Percentiles rank a stretch among this genome's conserved stretches.
Conservation (phyloP, 2,329 filamentous ascomycete species). For the Alternaria viburni region DNA sequence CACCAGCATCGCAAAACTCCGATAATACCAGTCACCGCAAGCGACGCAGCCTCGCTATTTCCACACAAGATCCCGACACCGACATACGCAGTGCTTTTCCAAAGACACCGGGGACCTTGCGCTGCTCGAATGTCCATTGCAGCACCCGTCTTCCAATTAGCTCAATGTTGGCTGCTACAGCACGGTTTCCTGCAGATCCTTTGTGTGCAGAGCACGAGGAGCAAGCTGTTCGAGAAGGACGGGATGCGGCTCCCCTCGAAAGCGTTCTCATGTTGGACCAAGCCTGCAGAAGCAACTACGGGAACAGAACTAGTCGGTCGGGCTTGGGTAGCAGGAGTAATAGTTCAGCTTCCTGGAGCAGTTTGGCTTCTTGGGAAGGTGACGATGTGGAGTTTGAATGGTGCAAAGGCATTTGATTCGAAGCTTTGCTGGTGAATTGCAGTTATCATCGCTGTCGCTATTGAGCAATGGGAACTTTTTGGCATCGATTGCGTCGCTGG, state of each 20-base stretch:
- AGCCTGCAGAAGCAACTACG: not conserved
- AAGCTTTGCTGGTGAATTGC: constrained; percentile 3
- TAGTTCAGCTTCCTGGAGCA: not conserved
- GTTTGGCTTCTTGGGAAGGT: not conserved
- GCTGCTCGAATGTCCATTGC: constrained; percentile 3
- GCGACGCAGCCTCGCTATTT: not conserved
- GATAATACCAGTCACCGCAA: not conserved
- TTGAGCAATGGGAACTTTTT: not conserved
- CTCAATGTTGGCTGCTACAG: not conserved
- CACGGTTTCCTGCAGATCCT: not conserved
- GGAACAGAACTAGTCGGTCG: not conserved
- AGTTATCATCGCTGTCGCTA: not conserved
- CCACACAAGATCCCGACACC: not conserved
- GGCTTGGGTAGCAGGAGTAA: not conserved
- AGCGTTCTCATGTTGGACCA: not conserved
- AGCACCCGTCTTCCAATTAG: not conserved
- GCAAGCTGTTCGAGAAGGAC: not conserved
- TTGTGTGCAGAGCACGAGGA: constrained; percentile 4
- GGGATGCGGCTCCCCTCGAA: not conserved
- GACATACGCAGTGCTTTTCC: not conserved
- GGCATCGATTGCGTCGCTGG: not conserved
- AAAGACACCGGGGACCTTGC: constrained; percentile 5
- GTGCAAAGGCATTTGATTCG: not conserved
- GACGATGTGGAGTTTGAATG: not conserved
- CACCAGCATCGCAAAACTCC: not conserved